Base-by-base conservation (phyloP, 2,329 filamentous ascomycete genomes). In the Fusarium secorum region DNA sequence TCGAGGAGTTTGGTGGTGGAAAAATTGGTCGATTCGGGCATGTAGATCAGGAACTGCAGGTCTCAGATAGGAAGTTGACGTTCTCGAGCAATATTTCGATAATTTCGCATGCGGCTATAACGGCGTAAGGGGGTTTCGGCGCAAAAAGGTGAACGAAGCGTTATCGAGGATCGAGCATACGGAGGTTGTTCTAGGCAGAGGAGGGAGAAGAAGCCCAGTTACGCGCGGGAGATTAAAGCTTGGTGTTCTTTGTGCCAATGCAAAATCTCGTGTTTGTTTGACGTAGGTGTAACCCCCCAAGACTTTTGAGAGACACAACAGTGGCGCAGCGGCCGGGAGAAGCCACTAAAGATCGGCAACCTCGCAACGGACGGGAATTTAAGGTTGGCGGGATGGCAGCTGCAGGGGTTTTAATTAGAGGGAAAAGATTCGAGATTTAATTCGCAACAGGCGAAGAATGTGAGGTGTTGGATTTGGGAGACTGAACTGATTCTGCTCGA, bases 181-280 rank as follows among this genome's bases (percentile, higher is more conserved):
- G 36, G 26, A n/a, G 36, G 17, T 54, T 46, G 53, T 26, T 3
- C 42, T 49, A 32, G 42, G 24, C 20, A 44, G 32, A 58, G 15
- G n/a, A 46, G 26, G 39, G 33, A 46, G 46, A 33, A 61, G 52
- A 46, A 41, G 45, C n/a, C 28, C 49, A 46, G 66, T 28, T 56
- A 36, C 52, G 26, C 48, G 42, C 52, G 42, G 39, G 53, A 54
- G 49, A 73, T 67, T 53, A 52, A 51, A 49, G 46, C 70, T 73
- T 68, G 58, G 66, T 64, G 46, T 60, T 73, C 62, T 57, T 68
- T 62, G 66, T 73, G 66, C 66, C 55, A 73, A 71, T 73, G 51
- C 55, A 68, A 57, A 72, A 72, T 73, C 58, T 73, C 70, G 70
- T 72, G 66, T 71, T 67, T 60, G 45, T 45, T 72, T 72, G 66